A percentile compares a stretch with the other conserved stretches of the same genome.
These are phyloP conservation scores for Vitis rupestris DNA, from an alignment of 164 flowering plant species.

Conservation along the genomic window DNA sequence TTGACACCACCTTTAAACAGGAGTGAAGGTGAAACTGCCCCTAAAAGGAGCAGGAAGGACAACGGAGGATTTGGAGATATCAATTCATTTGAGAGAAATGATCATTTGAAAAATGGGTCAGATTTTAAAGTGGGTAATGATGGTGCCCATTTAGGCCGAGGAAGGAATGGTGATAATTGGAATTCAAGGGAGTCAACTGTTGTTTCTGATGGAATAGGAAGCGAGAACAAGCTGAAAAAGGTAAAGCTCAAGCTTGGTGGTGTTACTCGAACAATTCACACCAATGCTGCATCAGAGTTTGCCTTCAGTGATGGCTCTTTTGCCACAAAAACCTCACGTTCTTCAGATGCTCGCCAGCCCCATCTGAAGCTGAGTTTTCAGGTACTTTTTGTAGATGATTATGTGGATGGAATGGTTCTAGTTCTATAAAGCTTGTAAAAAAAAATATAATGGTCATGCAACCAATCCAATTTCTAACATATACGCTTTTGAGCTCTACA, in stretches of 20 bases:
- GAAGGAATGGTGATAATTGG: constrained; percentile 17
- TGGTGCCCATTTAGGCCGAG: constrained; percentile 16
- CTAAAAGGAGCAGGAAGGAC: too few species aligned
- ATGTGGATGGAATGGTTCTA: too few species aligned
- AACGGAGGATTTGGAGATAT: too few species aligned
- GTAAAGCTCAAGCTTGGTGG: constrained; percentile 78
- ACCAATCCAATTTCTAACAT: too few species aligned
- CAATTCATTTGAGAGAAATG: too few species aligned
- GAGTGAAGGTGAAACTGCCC: background rate
- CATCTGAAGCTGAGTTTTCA: constrained; percentile 31
- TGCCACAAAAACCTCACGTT: constrained; percentile 18
- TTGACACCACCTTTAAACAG: constrained; percentile 22
- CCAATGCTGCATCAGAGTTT: constrained; percentile 34
- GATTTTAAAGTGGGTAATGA: too few species aligned
- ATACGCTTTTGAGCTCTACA: too few species aligned
- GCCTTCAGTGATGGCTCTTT: constrained; percentile 24
- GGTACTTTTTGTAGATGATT: constrained; percentile 21
- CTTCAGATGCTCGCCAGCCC: constrained; percentile 27
- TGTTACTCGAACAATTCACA: constrained; percentile 57
- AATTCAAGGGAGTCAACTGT: constrained; percentile 5
- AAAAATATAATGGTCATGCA: too few species aligned
- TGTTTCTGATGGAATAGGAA: constrained; percentile 28
- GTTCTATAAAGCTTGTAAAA: too few species aligned
- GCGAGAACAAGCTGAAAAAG: constrained; percentile 47
- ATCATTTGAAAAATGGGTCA: too few species aligned